A percentile compares a stretch with the other conserved stretches of the same genome.
Conservation (phyloP, 305 asterid species). For the Ilex paraguariensis region DNA sequence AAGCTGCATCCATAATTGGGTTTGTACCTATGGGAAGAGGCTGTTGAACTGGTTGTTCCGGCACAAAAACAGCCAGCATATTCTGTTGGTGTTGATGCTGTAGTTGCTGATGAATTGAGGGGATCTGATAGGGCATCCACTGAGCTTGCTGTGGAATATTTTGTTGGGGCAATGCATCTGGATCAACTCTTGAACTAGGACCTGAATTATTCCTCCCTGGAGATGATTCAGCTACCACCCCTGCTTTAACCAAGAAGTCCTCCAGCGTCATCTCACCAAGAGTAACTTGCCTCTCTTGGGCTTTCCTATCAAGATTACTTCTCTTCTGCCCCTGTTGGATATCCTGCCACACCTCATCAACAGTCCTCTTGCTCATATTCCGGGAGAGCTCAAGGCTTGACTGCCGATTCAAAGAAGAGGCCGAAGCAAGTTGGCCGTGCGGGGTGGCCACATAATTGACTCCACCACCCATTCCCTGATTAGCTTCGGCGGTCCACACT, state of each 20-base stretch:
- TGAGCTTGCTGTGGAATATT: conserved; percentile 33
- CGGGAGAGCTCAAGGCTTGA: conserved; percentile 38
- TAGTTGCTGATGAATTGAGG: conserved; percentile 36
- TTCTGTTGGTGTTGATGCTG: conserved; percentile 35
- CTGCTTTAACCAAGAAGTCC: conserved; percentile 95
- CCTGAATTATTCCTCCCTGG: conserved; percentile 30
- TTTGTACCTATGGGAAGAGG: conserved; percentile 45
- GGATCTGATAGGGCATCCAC: conserved; percentile 62
- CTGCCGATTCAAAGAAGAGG: conserved; percentile 35
- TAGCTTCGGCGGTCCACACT: conserved; percentile 59
- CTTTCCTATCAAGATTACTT: conserved; percentile 45
- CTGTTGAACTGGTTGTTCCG: conserved; percentile 54
- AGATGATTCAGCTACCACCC: conserved; percentile 63
- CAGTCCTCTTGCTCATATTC: conserved; percentile 87
- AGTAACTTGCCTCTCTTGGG: conserved; percentile 37
- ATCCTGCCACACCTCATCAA: conserved; percentile 92
- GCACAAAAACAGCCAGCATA: conserved; percentile 48
- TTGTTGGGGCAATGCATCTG: conserved; percentile 31
- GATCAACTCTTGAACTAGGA: conserved; percentile 29
- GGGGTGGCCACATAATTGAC: conserved; percentile 23
- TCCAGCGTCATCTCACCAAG: conserved; percentile 90
- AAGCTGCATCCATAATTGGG: conserved; percentile 45
- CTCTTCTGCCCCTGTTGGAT: conserved; percentile 65
- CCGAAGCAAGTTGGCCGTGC: conserved; percentile 28
- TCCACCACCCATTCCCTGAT: conserved; percentile 29